Conservation (phyloP, 2,329 filamentous ascomycete species). For the Colletotrichum lindemuthianum region DNA sequence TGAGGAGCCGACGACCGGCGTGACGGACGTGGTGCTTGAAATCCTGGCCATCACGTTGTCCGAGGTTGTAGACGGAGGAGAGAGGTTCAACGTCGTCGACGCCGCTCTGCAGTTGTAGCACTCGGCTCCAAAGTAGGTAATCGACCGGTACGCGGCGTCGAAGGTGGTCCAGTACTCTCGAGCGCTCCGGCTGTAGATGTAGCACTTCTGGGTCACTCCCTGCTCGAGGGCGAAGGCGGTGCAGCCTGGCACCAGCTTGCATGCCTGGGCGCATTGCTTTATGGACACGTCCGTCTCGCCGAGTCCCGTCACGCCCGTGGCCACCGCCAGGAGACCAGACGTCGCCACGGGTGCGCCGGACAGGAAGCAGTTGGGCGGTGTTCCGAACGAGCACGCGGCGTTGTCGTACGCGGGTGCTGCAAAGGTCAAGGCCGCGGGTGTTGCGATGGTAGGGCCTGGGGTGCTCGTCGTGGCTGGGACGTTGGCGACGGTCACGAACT, state of each 20-base stretch:
- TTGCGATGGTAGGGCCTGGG: no score
- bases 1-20: no score
- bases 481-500: no score
- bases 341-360: conserved; percentile 11
- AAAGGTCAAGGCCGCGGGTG: no score
- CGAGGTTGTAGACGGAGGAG: not conserved
- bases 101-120: conserved; percentile 2
- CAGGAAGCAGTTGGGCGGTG: conserved; percentile 1
- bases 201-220: not conserved
- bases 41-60: not conserved
- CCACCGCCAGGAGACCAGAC: conserved; percentile 4
- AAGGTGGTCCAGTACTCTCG: not conserved
- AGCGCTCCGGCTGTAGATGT: not conserved
- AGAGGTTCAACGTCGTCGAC: not conserved
- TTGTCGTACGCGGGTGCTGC: not conserved
- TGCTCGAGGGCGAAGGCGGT: conserved; percentile 4
- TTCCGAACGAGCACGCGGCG: conserved; percentile 1
- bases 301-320: not conserved
- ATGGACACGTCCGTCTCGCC: not conserved
- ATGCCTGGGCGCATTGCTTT: not conserved
- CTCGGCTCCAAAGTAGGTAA: not conserved
- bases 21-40: no score
- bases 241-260: not conserved
- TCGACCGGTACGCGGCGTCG: not conserved
- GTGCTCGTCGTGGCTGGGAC: no score